These are phyloP conservation scores for Rhodotorula sp. DNA, from an alignment of 1,284 basidiomycete species.

Conservation along the genomic window DNA sequence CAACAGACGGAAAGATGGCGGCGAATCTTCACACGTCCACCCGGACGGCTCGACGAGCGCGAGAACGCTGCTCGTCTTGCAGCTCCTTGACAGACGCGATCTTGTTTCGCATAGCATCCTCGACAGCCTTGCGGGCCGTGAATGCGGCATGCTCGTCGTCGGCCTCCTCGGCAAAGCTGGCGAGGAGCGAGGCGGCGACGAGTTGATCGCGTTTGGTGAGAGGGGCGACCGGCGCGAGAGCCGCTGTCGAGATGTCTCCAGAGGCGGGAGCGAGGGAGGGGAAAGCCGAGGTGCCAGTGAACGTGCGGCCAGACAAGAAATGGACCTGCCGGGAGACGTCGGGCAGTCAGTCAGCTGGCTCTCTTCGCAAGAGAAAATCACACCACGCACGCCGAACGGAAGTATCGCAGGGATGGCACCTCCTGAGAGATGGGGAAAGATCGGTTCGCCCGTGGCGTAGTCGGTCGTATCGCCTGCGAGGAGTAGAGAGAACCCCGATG, in stretches of 20 bases:
- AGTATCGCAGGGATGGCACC: slow-evolving; percentile 13
- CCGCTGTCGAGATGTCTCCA: neutral
- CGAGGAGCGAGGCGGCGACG: slow-evolving; percentile 29
- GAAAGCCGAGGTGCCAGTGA: slow-evolving; percentile 18
- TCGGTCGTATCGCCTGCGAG: slow-evolving; percentile 27
- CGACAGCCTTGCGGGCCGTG: neutral
- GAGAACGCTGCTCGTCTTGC: slow-evolving; percentile 5
- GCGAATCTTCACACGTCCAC: slow-evolving; percentile 5
- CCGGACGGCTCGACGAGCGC: neutral
- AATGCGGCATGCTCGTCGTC: neutral
- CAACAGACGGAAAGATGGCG: too few relatives aligned
- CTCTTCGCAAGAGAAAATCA: neutral
- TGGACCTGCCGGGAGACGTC: slow-evolving; percentile 20
- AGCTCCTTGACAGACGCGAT: slow-evolving; percentile 15
- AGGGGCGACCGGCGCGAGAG: slow-evolving; percentile 1
- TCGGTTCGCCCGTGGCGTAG: slow-evolving; percentile 19
- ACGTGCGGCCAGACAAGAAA: slow-evolving; percentile 35
- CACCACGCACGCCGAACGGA: slow-evolving; percentile 30
- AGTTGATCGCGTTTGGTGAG: slow-evolving; percentile 28
- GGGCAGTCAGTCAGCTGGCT: neutral
- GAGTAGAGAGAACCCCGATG: too few relatives aligned
- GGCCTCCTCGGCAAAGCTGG: neutral
- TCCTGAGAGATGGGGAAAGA: slow-evolving; percentile 37
- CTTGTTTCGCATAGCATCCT: slow-evolving; percentile 15
- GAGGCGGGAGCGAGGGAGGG: slow-evolving; percentile 11